Conservation (phyloP, 768 basidiomycete genomes). For the Auriscalpium microsporum region DNA sequence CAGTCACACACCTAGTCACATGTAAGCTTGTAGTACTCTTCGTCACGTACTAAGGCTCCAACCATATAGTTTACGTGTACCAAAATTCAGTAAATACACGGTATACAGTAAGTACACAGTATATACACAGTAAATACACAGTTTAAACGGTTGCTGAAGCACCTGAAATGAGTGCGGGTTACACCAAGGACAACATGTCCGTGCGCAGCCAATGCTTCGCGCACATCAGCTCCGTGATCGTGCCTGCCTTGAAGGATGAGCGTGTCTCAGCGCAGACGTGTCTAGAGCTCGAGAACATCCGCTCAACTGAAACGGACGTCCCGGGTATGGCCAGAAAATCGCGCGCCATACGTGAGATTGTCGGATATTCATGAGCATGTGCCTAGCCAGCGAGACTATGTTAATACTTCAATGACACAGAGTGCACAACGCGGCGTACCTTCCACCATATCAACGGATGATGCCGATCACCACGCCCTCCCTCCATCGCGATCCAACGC, state of each 20-base stretch:
- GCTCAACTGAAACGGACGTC: slow-evolving; percentile 27
- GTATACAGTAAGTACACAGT: not conserved
- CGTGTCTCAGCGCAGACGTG: slow-evolving; percentile 24
- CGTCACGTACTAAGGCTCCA: not conserved
- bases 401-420: no score
- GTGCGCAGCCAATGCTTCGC: not conserved
- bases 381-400: slow-evolving; percentile 6
- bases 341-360: slow-evolving; percentile 22
- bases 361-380: slow-evolving; percentile 20
- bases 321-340: slow-evolving; percentile 28
- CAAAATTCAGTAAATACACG: not conserved
- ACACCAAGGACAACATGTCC: not conserved
- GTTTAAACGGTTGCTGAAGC: not conserved
- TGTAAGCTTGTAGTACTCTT: no score
- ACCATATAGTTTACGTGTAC: not conserved
- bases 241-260: slow-evolving; percentile 19
- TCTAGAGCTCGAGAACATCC: slow-evolving; percentile 24
- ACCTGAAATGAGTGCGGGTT: not conserved
- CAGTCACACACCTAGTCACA: no score
- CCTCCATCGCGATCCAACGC: not conserved
- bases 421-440: not conserved
- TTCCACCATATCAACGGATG: slow-evolving; percentile 1
- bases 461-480: not conserved
- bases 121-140: not conserved
- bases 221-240: not conserved